Conservation (phyloP, 1,139 yeast species). For the Saccharomyces pastorianus region DNA sequence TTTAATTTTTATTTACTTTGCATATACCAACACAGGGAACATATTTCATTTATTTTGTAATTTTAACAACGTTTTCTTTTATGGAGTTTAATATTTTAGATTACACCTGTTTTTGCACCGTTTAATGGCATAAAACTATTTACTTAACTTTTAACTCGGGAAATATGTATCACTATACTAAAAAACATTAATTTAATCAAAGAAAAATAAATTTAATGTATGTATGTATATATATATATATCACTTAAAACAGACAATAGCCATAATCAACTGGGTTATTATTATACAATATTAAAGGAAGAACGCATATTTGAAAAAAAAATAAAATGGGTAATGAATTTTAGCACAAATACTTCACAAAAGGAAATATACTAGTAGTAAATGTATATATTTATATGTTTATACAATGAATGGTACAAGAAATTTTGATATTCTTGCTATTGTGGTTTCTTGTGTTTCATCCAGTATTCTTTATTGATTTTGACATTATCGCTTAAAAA, state of each 20-base stretch:
- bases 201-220: too few relatives aligned
- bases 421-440: not conserved
- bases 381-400: not conserved
- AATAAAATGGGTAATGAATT: not conserved
- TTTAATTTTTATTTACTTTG: not conserved
- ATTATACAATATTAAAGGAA: not conserved
- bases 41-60: not conserved
- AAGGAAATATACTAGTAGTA: not conserved
- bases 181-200: too few relatives aligned
- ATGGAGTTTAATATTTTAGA: not conserved
- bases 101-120: not conserved
- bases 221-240: too few relatives aligned
- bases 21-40: not conserved
- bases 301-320: not conserved
- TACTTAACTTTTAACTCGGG: not conserved
- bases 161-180: too few relatives aligned
- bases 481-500: conserved; percentile 40
- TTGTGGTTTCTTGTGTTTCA: conserved; percentile 6
- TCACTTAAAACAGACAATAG: not conserved
- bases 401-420: not conserved
- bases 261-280: not conserved
- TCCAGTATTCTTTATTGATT: conserved; percentile 38
- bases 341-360: conserved; percentile 1
- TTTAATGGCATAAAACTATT: too few relatives aligned
- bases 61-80: not conserved